Percentiles rank a stretch among this genome's conserved stretches.
phyloP scores from a whole-genome alignment of 1,284 basidiomycete species.

The Ustilago xerochloae region DNA sequence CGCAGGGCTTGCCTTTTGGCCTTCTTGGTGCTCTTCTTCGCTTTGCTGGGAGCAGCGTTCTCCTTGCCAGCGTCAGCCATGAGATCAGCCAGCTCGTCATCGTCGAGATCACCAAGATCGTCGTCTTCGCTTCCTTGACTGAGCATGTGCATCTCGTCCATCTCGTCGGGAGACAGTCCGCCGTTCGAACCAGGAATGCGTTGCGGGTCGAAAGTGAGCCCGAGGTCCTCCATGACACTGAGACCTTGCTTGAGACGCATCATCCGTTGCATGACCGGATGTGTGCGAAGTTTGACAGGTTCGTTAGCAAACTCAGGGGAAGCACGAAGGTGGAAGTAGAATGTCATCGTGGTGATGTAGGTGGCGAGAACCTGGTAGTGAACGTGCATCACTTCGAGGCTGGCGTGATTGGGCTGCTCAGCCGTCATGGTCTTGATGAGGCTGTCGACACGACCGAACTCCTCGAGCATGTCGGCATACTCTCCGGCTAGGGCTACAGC shows the following conservation, averaged over 20 bases:
- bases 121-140: constrained; percentile 52
- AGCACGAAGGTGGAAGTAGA: constrained; percentile 85
- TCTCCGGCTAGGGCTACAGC: constrained; percentile 73
- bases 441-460: constrained; percentile 73
- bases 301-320: constrained; percentile 69
- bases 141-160: constrained; percentile 48
- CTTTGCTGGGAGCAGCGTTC: constrained; percentile 23
- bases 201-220: constrained; percentile 52
- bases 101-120: constrained; percentile 54
- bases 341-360: constrained; percentile 89
- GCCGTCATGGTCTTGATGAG: constrained; percentile 74
- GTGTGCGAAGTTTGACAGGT: constrained; percentile 47
- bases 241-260: constrained; percentile 86
- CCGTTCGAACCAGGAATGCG: constrained; percentile 17
- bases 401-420: constrained; percentile 72
- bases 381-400: constrained; percentile 61
- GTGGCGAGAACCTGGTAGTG: constrained; percentile 79
- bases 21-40: constrained; percentile 15
- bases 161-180: constrained; percentile 27
- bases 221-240: constrained; percentile 73
- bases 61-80: constrained; percentile 53
- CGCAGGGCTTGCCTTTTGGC: constrained; percentile 14
- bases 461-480: constrained; percentile 71
- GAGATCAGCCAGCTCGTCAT: constrained; percentile 57
- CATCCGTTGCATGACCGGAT: constrained; percentile 82